These are phyloP conservation scores for Suhomyces panamericanus DNA, from an alignment of 1,139 yeast genomes.

Conservation along the genomic window DNA sequence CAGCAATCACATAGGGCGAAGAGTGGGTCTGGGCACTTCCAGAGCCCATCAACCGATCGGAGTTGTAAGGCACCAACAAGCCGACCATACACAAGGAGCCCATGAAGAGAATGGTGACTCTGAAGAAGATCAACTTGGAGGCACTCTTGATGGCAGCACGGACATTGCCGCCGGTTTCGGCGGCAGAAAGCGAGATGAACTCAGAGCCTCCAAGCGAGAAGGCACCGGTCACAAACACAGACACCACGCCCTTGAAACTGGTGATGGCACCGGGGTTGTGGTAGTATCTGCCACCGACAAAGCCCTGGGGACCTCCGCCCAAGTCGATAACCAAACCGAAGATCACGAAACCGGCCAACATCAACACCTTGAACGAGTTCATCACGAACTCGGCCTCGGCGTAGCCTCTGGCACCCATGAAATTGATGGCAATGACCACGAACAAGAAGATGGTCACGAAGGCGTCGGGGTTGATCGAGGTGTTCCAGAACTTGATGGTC, in stretches of 20 bases:
- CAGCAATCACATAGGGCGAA: constrained; percentile 29
- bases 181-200: constrained; percentile 26
- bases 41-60: constrained; percentile 22
- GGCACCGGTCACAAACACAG: constrained; percentile 41
- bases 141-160: constrained; percentile 25
- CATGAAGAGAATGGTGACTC: constrained; percentile 25
- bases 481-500: constrained; percentile 38
- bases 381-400: constrained; percentile 36
- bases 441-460: constrained; percentile 31
- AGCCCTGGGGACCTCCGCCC: constrained; percentile 27
- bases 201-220: constrained; percentile 40
- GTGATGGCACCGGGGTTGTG: constrained; percentile 31
- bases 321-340: constrained; percentile 32
- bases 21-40: constrained; percentile 21
- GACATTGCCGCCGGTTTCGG: constrained; percentile 25
- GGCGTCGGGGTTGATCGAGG: constrained; percentile 28
- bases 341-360: constrained; percentile 30
- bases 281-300: constrained; percentile 35
- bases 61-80: constrained; percentile 24
- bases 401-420: constrained; percentile 31
- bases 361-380: constrained; percentile 22
- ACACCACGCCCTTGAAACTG: constrained; percentile 41
- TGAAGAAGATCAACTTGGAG: constrained; percentile 24
- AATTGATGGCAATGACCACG: constrained; percentile 26
- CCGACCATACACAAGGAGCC: constrained; percentile 27